Percentiles rank a stretch among this genome's conserved stretches.
Conservation (phyloP, 441 rosid species). For the Populus trichocarpa region DNA sequence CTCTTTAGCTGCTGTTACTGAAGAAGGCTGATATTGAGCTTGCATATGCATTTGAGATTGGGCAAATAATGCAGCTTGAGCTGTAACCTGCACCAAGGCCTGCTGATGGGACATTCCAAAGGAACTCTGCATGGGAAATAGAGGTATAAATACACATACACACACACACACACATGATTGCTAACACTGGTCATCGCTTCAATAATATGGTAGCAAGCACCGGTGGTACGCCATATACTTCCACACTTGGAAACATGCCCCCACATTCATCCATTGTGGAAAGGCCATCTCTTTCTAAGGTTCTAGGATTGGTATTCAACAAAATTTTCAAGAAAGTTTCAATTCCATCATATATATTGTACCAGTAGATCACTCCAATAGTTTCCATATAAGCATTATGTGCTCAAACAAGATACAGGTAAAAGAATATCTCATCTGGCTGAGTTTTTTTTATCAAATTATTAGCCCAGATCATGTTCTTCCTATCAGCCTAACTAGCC, state of each 20-base stretch:
- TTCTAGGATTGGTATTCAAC: not conserved
- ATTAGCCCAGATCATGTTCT: not conserved
- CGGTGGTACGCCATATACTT: not conserved
- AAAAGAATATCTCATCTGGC: not conserved
- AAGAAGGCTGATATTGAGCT: conserved; percentile 38
- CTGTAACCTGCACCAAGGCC: conserved; percentile 64
- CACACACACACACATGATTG: no score
- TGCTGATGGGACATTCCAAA: conserved; percentile 74
- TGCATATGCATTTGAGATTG: conserved; percentile 46
- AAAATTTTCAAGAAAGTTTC: not conserved
- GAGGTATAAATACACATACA: conserved; percentile 10
- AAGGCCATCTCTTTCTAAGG: conserved; percentile 5
- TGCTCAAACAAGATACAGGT: not conserved
- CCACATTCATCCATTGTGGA: not conserved
- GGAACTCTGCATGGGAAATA: conserved; percentile 43
- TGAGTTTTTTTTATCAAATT: not conserved
- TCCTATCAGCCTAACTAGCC: not conserved
- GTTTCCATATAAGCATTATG: not conserved
- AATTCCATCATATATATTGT: not conserved
- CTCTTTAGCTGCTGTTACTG: conserved; percentile 24
- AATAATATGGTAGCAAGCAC: not conserved
- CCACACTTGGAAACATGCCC: not conserved
- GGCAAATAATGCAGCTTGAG: conserved; percentile 46
- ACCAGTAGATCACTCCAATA: not conserved
- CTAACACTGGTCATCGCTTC: conserved; percentile 2